Base-by-base conservation (phyloP, 2,329 filamentous ascomycete genomes). In the Alternaria angustiovoidea region DNA sequence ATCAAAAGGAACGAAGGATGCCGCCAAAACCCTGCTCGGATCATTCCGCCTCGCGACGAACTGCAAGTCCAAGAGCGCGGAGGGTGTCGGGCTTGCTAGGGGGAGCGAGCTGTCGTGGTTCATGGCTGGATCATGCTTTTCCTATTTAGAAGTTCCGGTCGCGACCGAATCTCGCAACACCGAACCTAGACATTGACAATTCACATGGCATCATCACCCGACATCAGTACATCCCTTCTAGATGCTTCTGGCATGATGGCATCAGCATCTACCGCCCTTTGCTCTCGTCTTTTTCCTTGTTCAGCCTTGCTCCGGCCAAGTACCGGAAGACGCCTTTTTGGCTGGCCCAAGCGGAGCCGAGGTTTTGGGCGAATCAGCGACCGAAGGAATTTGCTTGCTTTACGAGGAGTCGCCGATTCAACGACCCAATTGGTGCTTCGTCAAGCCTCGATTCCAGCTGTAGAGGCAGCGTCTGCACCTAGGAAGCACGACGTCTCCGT, bases 11-110 rank as follows among this genome's bases (percentile, higher is more conserved):
- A 73, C 67, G 46, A 69, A 64, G 52, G 63, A 57, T 67, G 69
- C 71, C 68, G 66, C 56, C 66, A 61, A 63, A 72, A 68, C 71
- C 71, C 62, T 72, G 71, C 63, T 68, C 71, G 71, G 66, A 75
- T 76, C 72, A 75, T 70, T 58, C 68, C 69, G 66, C 62, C 52
- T 59, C 44, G 64, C 60, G 44, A 65, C 48, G 41, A 65, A 64
- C 47, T 61, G 68, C 67, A 67, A 61, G 51, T 59, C 62, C 51
- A 70, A 66, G 63, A 72, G 62, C 59, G 67, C 62, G 64, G 36
- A 66, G 62, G 63, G 61, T 51, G 61, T 55, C 46, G 49, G 55
- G 59, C 61, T 65, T 57, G 57, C 61, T 64, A 53, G 58, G 60
- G 61, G 57, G 44, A 62, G 62, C 63, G 46, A 67, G 63, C 65